Conservation (phyloP, 805 yeast genomes). For the Pichia deserticola region DNA sequence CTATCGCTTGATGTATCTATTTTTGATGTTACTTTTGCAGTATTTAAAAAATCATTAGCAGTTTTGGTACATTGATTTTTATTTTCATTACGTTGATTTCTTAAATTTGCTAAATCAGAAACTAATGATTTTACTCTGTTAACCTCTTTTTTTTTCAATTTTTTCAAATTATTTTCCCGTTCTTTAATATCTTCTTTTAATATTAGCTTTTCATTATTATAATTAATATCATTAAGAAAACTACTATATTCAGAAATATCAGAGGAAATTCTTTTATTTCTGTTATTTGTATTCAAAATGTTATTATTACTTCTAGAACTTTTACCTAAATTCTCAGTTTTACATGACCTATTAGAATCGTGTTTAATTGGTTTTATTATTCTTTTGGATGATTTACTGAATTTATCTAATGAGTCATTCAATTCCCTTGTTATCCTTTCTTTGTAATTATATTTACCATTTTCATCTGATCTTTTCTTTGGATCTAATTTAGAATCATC, state of each 20-base stretch:
- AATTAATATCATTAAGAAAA: not conserved
- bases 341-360: too few relatives aligned
- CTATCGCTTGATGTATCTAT: not conserved
- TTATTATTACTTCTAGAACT: not conserved
- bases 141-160: not conserved
- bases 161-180: not conserved
- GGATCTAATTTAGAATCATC: too few relatives aligned
- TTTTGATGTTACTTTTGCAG: not conserved
- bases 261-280: not conserved
- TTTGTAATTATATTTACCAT: too few relatives aligned
- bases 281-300: not conserved
- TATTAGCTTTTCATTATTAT: not conserved
- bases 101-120: not conserved
- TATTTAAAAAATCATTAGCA: not conserved
- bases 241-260: slow-evolving; percentile 4
- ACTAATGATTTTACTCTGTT: not conserved
- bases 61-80: not conserved
- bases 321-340: not conserved
- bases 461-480: too few relatives aligned
- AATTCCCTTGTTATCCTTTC: too few relatives aligned
- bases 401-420: too few relatives aligned
- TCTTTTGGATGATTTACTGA: not conserved
- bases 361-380: not conserved
- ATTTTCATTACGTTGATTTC: not conserved
- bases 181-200: not conserved